Conservation (phyloP, 1,284 basidiomycete genomes). For the Boletus semigastroideus region DNA sequence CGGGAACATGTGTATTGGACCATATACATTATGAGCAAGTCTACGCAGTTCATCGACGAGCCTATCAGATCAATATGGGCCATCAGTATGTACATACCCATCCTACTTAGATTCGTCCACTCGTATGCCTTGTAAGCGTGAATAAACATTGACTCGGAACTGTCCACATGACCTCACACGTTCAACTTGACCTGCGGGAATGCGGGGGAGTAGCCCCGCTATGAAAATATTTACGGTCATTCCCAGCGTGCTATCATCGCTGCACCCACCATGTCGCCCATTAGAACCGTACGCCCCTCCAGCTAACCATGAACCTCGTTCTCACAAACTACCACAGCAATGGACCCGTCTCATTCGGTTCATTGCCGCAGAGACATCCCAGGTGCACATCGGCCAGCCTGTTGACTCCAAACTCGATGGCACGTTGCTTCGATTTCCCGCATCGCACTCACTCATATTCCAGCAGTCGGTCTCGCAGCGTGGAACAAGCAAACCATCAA, state of each 20-base stretch:
- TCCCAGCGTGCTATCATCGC: constrained; percentile 6
- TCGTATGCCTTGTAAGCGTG: too few relatives aligned
- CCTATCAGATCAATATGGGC: too few relatives aligned
- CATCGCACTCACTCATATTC: constrained; percentile 4
- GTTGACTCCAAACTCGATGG: constrained; percentile 66
- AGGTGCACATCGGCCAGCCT: constrained; percentile 77
- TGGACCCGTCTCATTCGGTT: constrained; percentile 86
- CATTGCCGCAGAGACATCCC: constrained; percentile 71
- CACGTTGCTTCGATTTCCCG: constrained; percentile 28
- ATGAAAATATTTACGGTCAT: constrained; percentile 1
- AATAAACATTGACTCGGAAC: too few relatives aligned
- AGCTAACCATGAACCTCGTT: background rate
- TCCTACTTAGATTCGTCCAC: too few relatives aligned
- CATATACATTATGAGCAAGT: too few relatives aligned
- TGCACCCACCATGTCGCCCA: constrained; percentile 50
- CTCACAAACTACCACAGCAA: constrained; percentile 41
- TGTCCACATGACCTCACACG: background rate
- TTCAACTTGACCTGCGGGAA: background rate
- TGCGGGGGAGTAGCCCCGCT: background rate
- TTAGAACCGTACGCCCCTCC: constrained; percentile 48
- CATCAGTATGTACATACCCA: too few relatives aligned
- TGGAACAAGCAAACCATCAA: constrained; percentile 53
- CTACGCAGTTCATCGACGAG: too few relatives aligned
- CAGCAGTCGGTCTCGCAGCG: constrained; percentile 66
- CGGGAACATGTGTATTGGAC: too few relatives aligned